These are phyloP conservation scores for Athelia sp. DNA, from an alignment of 1,284 basidiomycete genomes.

Conservation along the genomic window DNA sequence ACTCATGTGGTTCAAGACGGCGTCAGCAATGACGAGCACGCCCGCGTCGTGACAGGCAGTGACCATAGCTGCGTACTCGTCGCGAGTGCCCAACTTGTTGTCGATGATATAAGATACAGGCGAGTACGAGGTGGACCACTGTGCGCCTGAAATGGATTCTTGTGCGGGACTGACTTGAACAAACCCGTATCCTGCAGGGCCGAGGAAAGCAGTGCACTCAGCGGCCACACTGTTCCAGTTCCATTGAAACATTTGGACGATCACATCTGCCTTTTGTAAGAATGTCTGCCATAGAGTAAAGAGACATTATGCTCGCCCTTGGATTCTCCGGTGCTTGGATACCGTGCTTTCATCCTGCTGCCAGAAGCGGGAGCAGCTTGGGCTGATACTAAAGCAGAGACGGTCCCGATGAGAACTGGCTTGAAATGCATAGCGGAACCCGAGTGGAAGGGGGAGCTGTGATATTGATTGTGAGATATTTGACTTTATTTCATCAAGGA, in stretches of 20 bases:
- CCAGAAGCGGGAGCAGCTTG: too few species aligned
- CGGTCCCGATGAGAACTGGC: too few species aligned
- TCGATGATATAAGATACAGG: constrained; percentile 31
- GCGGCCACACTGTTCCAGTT: constrained; percentile 32
- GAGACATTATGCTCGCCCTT: too few species aligned
- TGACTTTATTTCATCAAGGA: too few species aligned
- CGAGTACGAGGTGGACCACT: constrained; percentile 41
- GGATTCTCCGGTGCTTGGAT: too few species aligned
- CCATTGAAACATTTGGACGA: constrained; percentile 38
- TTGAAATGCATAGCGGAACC: too few species aligned
- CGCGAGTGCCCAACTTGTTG: constrained; percentile 27
- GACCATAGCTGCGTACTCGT: constrained; percentile 28
- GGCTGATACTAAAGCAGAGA: too few species aligned
- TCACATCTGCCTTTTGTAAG: constrained; percentile 5
- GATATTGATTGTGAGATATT: too few species aligned
- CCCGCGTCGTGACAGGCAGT: constrained; percentile 27
- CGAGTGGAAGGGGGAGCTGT: too few species aligned
- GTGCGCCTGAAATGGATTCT: constrained; percentile 24
- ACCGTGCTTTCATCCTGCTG: too few species aligned
- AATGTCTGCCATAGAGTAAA: too few species aligned
- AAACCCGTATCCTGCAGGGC: constrained; percentile 33
- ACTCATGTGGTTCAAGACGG: too few species aligned
- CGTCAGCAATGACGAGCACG: constrained; percentile 23
- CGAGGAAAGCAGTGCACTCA: constrained; percentile 33
- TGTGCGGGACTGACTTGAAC: constrained; percentile 31